Percentiles rank a stretch among this genome's conserved stretches.
Conservation (phyloP, 164 flowering plant genomes). For the Pachysandra terminalis region DNA sequence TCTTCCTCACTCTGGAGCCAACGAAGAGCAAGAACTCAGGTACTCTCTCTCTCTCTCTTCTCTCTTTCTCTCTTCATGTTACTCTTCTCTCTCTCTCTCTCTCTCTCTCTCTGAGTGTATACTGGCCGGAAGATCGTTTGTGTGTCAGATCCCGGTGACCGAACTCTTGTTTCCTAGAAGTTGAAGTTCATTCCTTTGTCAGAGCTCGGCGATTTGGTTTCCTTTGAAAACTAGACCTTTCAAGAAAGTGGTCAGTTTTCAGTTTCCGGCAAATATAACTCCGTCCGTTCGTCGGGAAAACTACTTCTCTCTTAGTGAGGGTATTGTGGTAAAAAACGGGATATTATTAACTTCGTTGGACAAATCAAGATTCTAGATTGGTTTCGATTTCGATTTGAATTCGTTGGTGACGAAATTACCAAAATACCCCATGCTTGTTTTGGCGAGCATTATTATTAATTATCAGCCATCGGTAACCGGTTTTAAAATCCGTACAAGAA, state of each 20-base stretch:
- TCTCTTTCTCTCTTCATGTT: not conserved
- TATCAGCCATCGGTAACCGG: too few relatives aligned
- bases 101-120: not conserved
- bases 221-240: not conserved
- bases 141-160: not conserved
- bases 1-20: not conserved
- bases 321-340: too few relatives aligned
- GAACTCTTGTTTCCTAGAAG: not conserved
- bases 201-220: not conserved
- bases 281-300: too few relatives aligned
- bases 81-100: too few relatives aligned
- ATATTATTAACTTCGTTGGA: not conserved
- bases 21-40: not conserved
- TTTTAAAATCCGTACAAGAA: too few relatives aligned
- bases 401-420: not conserved
- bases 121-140: not conserved
- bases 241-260: not conserved
- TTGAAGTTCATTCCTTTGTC: not conserved
- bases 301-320: too few relatives aligned
- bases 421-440: not conserved
- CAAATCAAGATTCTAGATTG: not conserved
- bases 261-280: not conserved
- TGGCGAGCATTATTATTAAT: too few relatives aligned
- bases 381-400: not conserved
- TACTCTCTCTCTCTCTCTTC: slow-evolving; percentile 8